Percentiles rank a stretch among this genome's conserved stretches.
Conservation (phyloP, 805 yeast genomes). For the Pichia exigua region DNA sequence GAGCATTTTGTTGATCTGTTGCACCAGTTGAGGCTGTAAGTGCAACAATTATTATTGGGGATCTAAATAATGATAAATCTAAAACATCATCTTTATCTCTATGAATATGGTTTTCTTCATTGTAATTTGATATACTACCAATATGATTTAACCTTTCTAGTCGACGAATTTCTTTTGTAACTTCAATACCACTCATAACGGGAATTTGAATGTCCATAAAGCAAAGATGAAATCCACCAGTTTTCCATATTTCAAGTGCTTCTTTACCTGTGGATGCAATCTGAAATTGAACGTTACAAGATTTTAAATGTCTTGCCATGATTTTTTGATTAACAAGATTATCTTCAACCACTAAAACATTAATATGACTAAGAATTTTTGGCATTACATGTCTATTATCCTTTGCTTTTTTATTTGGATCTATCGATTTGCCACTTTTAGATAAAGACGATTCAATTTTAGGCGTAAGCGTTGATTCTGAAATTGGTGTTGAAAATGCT, state of each 20-base stretch:
- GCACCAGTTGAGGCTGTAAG: conserved; percentile 85
- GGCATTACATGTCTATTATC: conserved; percentile 31
- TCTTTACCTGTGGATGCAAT: conserved; percentile 92
- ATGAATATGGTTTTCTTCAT: neutral
- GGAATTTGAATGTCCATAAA: conserved; percentile 97
- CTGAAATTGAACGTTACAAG: conserved; percentile 75
- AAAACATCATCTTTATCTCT: conserved; percentile 38
- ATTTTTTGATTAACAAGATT: conserved; percentile 90
- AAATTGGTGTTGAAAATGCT: neutral
- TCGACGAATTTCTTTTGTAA: conserved; percentile 83
- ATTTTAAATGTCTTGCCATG: conserved; percentile 78
- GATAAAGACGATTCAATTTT: neutral
- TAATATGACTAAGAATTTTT: conserved; percentile 79
- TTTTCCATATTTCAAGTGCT: conserved; percentile 90
- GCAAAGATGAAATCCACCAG: conserved; percentile 90
- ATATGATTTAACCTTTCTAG: conserved; percentile 74
- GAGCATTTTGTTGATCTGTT: conserved; percentile 80
- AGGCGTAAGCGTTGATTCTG: neutral
- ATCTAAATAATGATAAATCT: conserved; percentile 58
- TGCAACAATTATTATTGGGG: conserved; percentile 98
- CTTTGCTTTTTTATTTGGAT: neutral
- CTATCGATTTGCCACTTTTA: neutral
- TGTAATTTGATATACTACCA: conserved; percentile 40
- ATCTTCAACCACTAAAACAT: conserved; percentile 92
- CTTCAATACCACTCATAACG: conserved; percentile 91